Base-by-base conservation (phyloP, 352 stramenopile genomes). In the Phytophthora fragariaefolia region DNA sequence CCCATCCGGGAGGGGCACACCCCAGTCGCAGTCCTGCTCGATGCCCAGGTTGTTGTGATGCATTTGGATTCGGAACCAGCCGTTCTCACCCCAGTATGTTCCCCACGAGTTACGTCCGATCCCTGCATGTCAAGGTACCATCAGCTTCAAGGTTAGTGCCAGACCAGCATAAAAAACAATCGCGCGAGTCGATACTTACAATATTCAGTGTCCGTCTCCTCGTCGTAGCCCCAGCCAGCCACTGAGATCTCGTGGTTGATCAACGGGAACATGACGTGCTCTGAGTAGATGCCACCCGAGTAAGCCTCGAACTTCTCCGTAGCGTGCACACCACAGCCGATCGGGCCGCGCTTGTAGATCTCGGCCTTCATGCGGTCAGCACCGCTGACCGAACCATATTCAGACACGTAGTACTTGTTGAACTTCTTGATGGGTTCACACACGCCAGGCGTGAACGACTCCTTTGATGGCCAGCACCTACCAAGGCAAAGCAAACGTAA, bases 91-190 rank as follows among this genome's bases (percentile, higher is more conserved):
- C 92, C 92, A 98, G 74, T 97, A 95, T 42, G 83, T 96, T 6
- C 92, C 92, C 93, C 92, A 98, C 51, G 84, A 96, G 76, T 98
- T 98, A 48, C 92, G 83, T 24, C 86, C 92, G 40, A 98, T 96
- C 91, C 87, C 80, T 89, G 42, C 18, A 48, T 15, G 15, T 47
- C 20, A 4, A 55, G n/a, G 27, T 0, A 61, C 1, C 10, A 22
- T 58, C 9, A 73, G 52, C 28, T n/a, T n/a, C n/a, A n/a, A n/a
- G n/a, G n/a, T n/a, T n/a, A n/a, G n/a, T n/a, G n/a, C n/a, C n/a
- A n/a, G n/a, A 45, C 2, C 32, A 30, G 22, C 26, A 42, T 15
- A 47, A 26, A n/a, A n/a, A n/a, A n/a, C n/a, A n/a, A n/a, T n/a
- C n/a, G n/a, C n/a, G n/a, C n/a, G n/a, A 20, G 18, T 46, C 10